Evolutionary conservation across 164 flowering plant species (phyloP).

Genomic region (Stephania cephalantha): DNA sequence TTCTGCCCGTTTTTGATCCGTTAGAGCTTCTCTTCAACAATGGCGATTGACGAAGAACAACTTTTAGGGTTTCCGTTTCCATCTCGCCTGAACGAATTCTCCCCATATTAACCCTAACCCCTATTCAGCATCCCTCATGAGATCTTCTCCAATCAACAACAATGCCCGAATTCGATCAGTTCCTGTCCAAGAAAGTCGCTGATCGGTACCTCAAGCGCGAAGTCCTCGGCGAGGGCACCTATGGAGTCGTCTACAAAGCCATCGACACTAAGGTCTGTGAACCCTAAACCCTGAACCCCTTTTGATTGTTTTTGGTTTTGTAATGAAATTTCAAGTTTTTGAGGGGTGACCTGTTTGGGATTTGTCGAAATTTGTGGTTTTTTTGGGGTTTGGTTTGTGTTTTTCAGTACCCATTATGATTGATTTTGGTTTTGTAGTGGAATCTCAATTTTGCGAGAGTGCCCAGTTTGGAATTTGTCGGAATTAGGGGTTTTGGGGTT

Average conservation of each 20-base stretch:
- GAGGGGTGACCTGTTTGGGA: background rate
- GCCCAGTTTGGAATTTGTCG: too few species aligned
- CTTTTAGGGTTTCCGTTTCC: background rate
- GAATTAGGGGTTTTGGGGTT: too few species aligned
- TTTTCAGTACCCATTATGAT: background rate
- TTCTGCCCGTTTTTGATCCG: background rate
- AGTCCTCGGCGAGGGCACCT: slow-evolving; percentile 89
- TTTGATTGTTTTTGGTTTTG: background rate
- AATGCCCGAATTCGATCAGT: slow-evolving; percentile 39
- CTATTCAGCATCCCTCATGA: background rate
- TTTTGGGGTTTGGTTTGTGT: background rate
- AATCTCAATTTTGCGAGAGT: too few species aligned
- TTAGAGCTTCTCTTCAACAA: background rate
- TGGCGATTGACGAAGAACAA: background rate
- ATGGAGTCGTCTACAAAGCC: slow-evolving; percentile 94
- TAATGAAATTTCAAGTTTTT: background rate
- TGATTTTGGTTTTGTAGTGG: too few species aligned
- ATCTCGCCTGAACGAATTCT: background rate
- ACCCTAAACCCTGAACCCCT: background rate
- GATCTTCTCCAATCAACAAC: background rate
- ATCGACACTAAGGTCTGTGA: slow-evolving; percentile 64
- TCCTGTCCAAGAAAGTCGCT: slow-evolving; percentile 53
- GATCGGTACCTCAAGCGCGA: slow-evolving; percentile 88
- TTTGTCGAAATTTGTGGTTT: background rate
- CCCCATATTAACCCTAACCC: background rate